Base-by-base conservation (phyloP, 2,329 filamentous ascomycete species). In the Pleurostoma richardsiae region DNA sequence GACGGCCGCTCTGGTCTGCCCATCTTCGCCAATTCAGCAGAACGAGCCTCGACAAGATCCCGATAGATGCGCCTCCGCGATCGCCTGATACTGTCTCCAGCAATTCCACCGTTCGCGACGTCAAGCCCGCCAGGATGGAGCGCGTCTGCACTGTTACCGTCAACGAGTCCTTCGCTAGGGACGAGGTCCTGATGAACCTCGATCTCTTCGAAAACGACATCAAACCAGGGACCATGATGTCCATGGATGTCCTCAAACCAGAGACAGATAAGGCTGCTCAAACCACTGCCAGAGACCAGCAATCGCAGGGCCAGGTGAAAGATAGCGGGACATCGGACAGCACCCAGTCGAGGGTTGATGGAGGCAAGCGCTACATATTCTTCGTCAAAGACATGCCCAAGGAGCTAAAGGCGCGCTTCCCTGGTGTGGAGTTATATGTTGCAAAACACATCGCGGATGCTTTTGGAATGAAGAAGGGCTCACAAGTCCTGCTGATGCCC, bases 171-270 rank as follows among this genome's bases (percentile, higher is more conserved):
- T 86, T 90, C 57, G 83, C 85, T 6, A 79, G 78, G 48, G 88
- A 95, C 57, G 88, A 92, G 56, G 83, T 94, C 40, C 73, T 94
- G 27, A 76, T 95, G 58, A 94, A 92, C 61, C 74, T 85, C 48
- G 83, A 88, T 47, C 75, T 84, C 11, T 80, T 92, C 49, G 79
- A 81, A 45, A 72, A 76, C 40, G 76, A 79, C 41, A 73, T 89
- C 52, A 77, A 77, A 47, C 72, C 81, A 1, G 88, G 86, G 29
- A 79, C 80, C 51, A 70, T 95, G 46, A 82, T 94, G 66, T 85
- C 89, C 56, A 84, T 95, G 46, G 73, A 85, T 27, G 75, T 83
- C 5, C 60, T 84, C 43, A 80, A 75, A 53, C 53, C 52, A 57
- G 6, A 57, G 54, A 2, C 63, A 64, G 49, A 57, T 55, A 6